These are phyloP conservation scores for Magnolia kwangsiensis DNA, from an alignment of 164 flowering plant species.

Conservation along the genomic window DNA sequence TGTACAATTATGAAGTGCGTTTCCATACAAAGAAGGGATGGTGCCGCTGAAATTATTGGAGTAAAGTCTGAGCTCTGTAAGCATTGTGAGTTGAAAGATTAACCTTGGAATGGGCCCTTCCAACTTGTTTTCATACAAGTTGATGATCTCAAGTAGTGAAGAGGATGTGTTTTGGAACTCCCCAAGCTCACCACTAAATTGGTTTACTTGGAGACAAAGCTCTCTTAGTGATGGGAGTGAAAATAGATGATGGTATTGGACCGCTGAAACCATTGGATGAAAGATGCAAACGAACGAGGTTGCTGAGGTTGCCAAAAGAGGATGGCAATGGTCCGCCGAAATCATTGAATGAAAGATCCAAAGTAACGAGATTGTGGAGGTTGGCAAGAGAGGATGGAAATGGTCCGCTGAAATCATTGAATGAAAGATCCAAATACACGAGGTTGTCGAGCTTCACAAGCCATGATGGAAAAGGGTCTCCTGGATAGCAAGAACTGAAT, in stretches of 20 bases:
- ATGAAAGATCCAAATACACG: background rate
- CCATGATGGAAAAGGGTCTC: too few species aligned
- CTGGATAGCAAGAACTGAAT: too few species aligned
- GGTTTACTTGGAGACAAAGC: too few species aligned
- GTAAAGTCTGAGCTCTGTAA: background rate
- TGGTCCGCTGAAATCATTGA: background rate
- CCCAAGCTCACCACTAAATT: too few species aligned
- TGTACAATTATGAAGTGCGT: too few species aligned
- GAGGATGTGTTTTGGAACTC: too few species aligned
- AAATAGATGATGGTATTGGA: background rate
- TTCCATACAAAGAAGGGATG: background rate
- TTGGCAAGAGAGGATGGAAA: background rate
- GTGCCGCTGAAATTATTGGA: background rate
- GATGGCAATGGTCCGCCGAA: constrained; percentile 9
- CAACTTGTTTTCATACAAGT: too few species aligned
- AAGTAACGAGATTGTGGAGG: background rate
- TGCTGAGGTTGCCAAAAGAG: background rate
- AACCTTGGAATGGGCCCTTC: background rate
- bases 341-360: background rate
- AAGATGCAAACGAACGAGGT: too few species aligned
- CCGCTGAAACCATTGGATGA: too few species aligned
- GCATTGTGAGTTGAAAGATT: background rate
- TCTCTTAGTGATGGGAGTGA: too few species aligned
- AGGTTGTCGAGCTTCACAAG: background rate
- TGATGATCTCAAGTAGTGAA: too few species aligned